Conservation (phyloP, 1,139 yeast species). For the Ogataea hybrid region DNA sequence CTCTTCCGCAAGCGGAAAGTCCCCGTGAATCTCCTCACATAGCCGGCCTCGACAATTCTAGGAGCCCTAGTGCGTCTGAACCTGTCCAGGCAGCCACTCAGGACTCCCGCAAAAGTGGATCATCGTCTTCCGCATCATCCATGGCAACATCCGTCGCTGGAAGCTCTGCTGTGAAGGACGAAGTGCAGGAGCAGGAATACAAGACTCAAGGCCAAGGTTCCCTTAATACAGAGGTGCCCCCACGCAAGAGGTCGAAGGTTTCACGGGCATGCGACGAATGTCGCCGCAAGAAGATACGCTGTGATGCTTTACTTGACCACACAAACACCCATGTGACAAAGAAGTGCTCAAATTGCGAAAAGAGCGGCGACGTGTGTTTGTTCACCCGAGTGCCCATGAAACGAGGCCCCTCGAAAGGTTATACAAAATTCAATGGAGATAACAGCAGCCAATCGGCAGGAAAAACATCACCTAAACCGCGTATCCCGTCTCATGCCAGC, state of each 20-base stretch:
- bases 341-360: conserved; percentile 56
- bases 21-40: conserved; percentile 2
- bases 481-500: conserved; percentile 4
- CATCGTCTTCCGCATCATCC: conserved; percentile 11
- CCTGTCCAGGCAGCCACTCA: not conserved
- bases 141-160: conserved; percentile 4
- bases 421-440: conserved; percentile 36
- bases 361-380: conserved; percentile 53
- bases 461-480: conserved; percentile 1
- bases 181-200: not conserved
- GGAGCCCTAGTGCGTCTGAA: not conserved
- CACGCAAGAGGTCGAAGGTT: conserved; percentile 62
- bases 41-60: not conserved
- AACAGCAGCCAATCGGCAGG: not conserved
- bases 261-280: conserved; percentile 71
- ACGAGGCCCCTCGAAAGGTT: conserved; percentile 77
- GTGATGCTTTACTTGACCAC: conserved; percentile 54
- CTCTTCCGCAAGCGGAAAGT: not conserved
- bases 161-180: conserved; percentile 1
- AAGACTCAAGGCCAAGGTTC: not conserved
- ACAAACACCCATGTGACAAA: conserved; percentile 44
- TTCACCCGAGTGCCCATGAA: conserved; percentile 70
- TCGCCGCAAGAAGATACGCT: conserved; percentile 59
- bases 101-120: not conserved
- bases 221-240: conserved; percentile 14